phyloP scores from a whole-genome alignment of 345 rosid genomes.

The Erysimum cheiranthoides region DNA sequence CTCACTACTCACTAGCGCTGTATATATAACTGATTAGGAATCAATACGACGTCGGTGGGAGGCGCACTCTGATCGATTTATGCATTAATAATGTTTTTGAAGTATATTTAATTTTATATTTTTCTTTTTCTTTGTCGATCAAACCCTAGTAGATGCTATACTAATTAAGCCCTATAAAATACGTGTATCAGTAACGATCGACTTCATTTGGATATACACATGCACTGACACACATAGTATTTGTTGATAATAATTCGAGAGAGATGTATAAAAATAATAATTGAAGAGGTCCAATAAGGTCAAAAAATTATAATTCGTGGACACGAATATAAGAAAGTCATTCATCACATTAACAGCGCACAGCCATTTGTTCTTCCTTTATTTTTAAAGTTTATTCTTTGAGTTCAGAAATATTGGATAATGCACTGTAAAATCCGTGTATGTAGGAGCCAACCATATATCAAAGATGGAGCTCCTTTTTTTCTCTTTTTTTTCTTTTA shows the following conservation, averaged over 20 bases:
- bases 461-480: background rate
- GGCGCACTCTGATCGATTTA: background rate
- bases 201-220: conserved; percentile 27
- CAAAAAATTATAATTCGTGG: conserved; percentile 29
- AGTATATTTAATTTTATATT: background rate
- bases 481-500: background rate
- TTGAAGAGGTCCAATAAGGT: conserved; percentile 21
- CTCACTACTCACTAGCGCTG: background rate
- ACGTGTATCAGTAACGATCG: conserved; percentile 23
- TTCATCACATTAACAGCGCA: conserved; percentile 11
- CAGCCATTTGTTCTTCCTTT: background rate
- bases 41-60: background rate
- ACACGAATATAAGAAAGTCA: conserved; percentile 38
- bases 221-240: conserved; percentile 38
- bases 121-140: background rate
- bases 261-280: conserved; percentile 13
- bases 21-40: background rate
- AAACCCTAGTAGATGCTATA: conserved; percentile 26
- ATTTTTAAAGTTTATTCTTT: background rate
- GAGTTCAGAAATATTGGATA: background rate
- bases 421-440: conserved; percentile 14
- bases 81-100: background rate
- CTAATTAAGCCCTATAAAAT: conserved; percentile 2
- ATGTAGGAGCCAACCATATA: conserved; percentile 5
- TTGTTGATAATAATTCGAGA: conserved; percentile 28